Base-by-base conservation (phyloP, 257 asterid species). In the Fraxinus quadrangulata region DNA sequence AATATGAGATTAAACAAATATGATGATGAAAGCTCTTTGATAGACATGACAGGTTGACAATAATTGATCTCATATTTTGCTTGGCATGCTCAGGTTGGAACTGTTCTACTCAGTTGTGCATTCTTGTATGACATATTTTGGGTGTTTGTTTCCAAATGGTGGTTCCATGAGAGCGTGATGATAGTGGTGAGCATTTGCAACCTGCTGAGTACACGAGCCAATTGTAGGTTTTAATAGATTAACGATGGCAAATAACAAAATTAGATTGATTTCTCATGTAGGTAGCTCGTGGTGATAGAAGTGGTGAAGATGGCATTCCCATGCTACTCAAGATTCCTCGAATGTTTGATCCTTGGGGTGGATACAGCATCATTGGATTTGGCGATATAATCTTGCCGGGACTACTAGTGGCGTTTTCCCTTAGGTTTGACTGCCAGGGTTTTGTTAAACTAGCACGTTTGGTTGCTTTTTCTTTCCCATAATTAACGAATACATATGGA, bases 341-440 rank as follows among this genome's bases (percentile, higher is more conserved):
- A n/a, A 80, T 94, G 95, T 92, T 89, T 83, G 98, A 94, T 85
- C 97, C 98, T 56, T 94, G 98, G 98, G 94, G 93, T 47, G 98
- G 97, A 79, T 94, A 89, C 82, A 94, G 98, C 81, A 88, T 94
- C 51, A 92, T 94, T 21, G 98, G 98, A 16, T 94, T 94, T 75
- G 98, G 98, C 40, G 98, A 94, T 80, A 91, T 94, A 42, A 91
- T 94, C 72, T 80, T 94, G 78, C 98, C 98, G 3, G 98, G 97
- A 81, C 82, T 94, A 33, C 87, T 94, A n/a, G 92, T 94, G 13
- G 92, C 96, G 42, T 86, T 90, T 82, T 77, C 92, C 17, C 66
- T 87, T 37, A 91, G 93, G 92, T 88, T 78, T 34, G 82, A 21
- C 56, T 9, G 6, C 23, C n/a, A 30, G 3, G 6, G n/a, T 14